Evolutionary conservation across 805 yeast species (phyloP).

Genomic region (Starmerella apicola): DNA sequence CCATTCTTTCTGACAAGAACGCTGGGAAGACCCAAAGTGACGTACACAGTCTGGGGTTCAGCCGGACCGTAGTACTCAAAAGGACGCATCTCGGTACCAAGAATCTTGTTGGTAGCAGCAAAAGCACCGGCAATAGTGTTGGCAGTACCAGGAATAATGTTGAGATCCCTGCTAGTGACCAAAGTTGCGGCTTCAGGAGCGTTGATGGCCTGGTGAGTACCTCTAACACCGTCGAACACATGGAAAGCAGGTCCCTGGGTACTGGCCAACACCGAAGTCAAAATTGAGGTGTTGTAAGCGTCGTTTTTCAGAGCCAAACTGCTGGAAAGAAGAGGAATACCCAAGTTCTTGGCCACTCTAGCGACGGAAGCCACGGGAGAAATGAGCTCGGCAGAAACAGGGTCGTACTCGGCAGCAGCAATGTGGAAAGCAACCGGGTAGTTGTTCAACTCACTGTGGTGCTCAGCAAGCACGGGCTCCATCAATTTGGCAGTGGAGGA

Average conservation of each 20-base stretch:
- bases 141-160: slow-evolving; percentile 17
- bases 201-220: slow-evolving; percentile 36
- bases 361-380: slow-evolving; percentile 55
- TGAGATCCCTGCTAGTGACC: not conserved
- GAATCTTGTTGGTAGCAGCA: slow-evolving; percentile 37
- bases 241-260: slow-evolving; percentile 48
- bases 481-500: slow-evolving; percentile 57
- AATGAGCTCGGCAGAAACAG: slow-evolving; percentile 37
- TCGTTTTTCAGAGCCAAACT: slow-evolving; percentile 54
- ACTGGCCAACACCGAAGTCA: slow-evolving; percentile 52
- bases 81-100: slow-evolving; percentile 43
- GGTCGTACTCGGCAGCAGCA: slow-evolving; percentile 64
- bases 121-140: slow-evolving; percentile 29
- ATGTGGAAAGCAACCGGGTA: slow-evolving; percentile 43
- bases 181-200: not conserved
- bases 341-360: slow-evolving; percentile 48
- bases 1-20: slow-evolving; percentile 32
- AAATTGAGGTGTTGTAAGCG: slow-evolving; percentile 34
- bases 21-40: slow-evolving; percentile 60
- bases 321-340: slow-evolving; percentile 53
- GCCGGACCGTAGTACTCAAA: slow-evolving; percentile 60
- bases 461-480: slow-evolving; percentile 38
- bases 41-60: slow-evolving; percentile 61
- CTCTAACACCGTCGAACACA: slow-evolving; percentile 70
- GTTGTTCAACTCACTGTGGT: slow-evolving; percentile 3